These are phyloP conservation scores for Coniochaeta pulveracea DNA, from an alignment of 2,329 filamentous ascomycete genomes.

Conservation along the genomic window DNA sequence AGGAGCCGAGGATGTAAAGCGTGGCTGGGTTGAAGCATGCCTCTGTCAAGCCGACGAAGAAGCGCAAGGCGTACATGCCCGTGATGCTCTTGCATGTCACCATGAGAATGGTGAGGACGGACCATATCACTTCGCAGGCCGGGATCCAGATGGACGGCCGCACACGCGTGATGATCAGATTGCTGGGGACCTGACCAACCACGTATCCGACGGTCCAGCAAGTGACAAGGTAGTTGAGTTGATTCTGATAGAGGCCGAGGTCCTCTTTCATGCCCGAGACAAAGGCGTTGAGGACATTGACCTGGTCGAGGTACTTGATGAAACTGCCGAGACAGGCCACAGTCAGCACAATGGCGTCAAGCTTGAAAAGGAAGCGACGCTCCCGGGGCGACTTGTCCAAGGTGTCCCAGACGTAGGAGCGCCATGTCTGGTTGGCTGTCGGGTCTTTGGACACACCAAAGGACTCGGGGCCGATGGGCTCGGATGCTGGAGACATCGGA, in stretches of 20 bases:
- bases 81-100: background rate
- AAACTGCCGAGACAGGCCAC: conserved; percentile 30
- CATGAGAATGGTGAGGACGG: conserved; percentile 1
- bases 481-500: too few relatives aligned
- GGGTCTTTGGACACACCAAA: too few relatives aligned
- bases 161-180: conserved; percentile 1
- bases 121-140: background rate
- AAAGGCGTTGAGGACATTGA: conserved; percentile 1
- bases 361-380: conserved; percentile 19
- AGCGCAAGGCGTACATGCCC: background rate
- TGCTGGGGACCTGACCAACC: background rate
- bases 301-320: too few relatives aligned
- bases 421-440: too few relatives aligned
- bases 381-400: conserved; percentile 24
- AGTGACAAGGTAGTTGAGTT: conserved; percentile 2
- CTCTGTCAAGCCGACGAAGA: conserved; percentile 1
- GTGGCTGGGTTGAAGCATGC: background rate
- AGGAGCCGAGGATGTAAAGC: conserved; percentile 1
- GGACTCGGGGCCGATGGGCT: too few relatives aligned
- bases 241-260: background rate
- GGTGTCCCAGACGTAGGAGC: too few relatives aligned
- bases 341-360: conserved; percentile 21
- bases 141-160: conserved; percentile 1
- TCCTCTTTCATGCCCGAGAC: conserved; percentile 3
- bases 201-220: conserved; percentile 2